Base-by-base conservation (phyloP, 345 rosid species). In the Hevea brasiliensis region DNA sequence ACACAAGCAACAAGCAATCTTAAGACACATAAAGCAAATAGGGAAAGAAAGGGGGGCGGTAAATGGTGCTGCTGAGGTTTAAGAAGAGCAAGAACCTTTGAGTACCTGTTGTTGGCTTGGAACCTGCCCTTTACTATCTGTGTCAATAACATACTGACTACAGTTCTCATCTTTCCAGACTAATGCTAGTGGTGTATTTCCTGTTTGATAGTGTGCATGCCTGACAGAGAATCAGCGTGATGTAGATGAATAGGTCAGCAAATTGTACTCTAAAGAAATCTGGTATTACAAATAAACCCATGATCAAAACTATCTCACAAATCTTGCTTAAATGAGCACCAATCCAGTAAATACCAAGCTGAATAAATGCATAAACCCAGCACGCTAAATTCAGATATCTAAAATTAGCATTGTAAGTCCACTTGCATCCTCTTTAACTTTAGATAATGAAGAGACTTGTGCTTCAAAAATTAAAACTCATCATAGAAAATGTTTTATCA, bases 151-250 rank as follows among this genome's bases (percentile, higher is more conserved):
- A 83, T 89, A 95, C 77, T 87, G 97, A 81, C 97, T 92, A 74
- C 97, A 95, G 40, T 82, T 87, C 76, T 87, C 94, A 75, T 95
- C 99, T 80, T 92, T 95, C 99, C 99, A 95, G 48, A 92, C 92
- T 84, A 95, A 82, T 55, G 88, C 92, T n/a, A 95, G 83, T 26
- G 98, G 99, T 48, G 99, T 92, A 77, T 85, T 92, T 61, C 98
- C 99, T 37, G 87, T 83, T 79, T 91, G 96, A 87, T 92, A 95
- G 65, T 89, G 97, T 58, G 98, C 89, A 83, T 86, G 89, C 85
- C 98, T 95, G 83, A 32, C 24, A 75, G 81, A 51, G 71, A 77
- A 74, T 55, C 55, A 54, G 76, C 55, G 55, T 26, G 13, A 65
- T 15, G 14, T 2, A 6, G 57, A 71, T 44, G n/a, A 27, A 24